Evolutionary conservation across 1,139 yeast species (phyloP).

Genomic region (Hemisphaericaspora xylofermentans): DNA sequence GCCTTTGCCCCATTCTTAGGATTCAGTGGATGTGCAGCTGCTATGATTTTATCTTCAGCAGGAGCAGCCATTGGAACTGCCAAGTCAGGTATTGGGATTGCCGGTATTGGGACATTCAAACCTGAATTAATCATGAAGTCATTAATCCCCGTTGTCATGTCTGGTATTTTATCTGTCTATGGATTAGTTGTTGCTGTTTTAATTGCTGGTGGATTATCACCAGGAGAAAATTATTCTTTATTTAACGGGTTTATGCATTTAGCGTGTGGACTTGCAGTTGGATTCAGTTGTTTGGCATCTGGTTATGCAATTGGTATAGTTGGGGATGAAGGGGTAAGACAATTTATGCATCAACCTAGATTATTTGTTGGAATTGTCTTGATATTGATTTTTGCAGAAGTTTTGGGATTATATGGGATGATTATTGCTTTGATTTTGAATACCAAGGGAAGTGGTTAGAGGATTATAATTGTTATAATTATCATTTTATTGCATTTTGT

Average conservation of each 20-base stretch:
- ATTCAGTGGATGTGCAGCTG: constrained; percentile 91
- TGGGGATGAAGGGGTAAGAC: constrained; percentile 99
- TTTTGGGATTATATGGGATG: constrained; percentile 93
- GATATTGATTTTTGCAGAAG: constrained; percentile 98
- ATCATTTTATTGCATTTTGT: not conserved
- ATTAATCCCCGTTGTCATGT: constrained; percentile 93
- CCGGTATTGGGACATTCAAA: constrained; percentile 84
- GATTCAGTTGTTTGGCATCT: constrained; percentile 94
- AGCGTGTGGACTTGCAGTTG: constrained; percentile 93
- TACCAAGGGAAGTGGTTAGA: constrained; percentile 71
- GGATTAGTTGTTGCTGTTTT: constrained; percentile 95
- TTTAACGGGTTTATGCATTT: constrained; percentile 97
- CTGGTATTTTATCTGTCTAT: constrained; percentile 95
- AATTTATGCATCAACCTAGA: constrained; percentile 94
- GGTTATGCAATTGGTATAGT: constrained; percentile 98
- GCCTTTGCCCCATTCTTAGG: constrained; percentile 94
- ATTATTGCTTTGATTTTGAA: constrained; percentile 88
- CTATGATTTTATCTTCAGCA: constrained; percentile 84
- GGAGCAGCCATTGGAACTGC: constrained; percentile 99
- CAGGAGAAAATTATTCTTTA: constrained; percentile 72
- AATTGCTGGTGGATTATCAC: constrained; percentile 89
- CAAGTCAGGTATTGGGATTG: constrained; percentile 95
- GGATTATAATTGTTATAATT: not conserved
- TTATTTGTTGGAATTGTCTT: constrained; percentile 96
- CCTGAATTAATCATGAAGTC: constrained; percentile 84